Evolutionary conservation across 2,329 filamentous ascomycete species (phyloP).

Genomic region (Xylogone sp.): DNA sequence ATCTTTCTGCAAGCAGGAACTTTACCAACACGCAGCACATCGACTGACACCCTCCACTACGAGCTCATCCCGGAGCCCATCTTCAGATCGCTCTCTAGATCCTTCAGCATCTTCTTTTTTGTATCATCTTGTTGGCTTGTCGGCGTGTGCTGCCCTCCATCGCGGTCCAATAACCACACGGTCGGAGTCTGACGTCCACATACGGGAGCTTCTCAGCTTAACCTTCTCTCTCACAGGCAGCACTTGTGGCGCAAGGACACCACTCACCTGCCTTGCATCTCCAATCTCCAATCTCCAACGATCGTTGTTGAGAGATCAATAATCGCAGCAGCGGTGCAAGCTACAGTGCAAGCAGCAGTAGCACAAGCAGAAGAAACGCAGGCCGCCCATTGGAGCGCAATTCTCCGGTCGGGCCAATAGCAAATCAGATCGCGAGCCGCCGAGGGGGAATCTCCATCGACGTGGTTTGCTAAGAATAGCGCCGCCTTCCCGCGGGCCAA

Average conservation of each 20-base stretch:
- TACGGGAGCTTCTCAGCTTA: background rate
- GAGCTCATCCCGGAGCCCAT: background rate
- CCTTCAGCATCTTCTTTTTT: background rate
- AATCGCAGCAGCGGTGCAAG: no score
- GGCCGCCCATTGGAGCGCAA: background rate
- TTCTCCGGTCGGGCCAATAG: background rate
- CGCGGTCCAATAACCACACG: background rate
- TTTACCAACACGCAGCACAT: background rate
- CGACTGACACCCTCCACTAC: no score
- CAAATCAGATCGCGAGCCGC: background rate
- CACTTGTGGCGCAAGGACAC: no score
- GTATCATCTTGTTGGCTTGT: background rate
- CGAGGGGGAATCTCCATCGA: background rate
- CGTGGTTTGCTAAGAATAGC: slow-evolving; percentile 21
- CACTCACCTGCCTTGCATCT: no score
- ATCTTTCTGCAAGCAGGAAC: background rate
- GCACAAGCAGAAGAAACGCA: no score
- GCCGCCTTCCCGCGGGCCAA: slow-evolving; percentile 13
- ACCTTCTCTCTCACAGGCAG: no score
- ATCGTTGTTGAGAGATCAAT: no score
- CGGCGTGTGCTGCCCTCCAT: background rate
- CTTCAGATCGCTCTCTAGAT: background rate
- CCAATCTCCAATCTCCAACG: background rate
- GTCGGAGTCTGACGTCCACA: background rate
- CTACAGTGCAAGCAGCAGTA: no score